phyloP scores from a whole-genome alignment of 2,329 filamentous ascomycete genomes.

The Emericellopsis atlantica region DNA sequence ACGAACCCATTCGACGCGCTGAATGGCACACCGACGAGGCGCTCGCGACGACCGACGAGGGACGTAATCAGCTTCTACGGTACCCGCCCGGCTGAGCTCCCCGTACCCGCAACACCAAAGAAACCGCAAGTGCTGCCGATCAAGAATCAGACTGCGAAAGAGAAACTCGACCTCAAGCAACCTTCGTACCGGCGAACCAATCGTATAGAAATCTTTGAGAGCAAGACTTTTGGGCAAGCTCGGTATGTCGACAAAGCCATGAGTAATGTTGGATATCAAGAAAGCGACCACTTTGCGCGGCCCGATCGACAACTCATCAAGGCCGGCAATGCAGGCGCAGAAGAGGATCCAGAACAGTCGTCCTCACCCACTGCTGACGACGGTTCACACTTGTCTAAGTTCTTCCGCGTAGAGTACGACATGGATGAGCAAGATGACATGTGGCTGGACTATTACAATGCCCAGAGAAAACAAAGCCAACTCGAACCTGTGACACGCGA shows the following conservation, averaged over 20 bases:
- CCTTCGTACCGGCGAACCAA: constrained; percentile 67
- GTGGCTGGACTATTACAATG: constrained; percentile 82
- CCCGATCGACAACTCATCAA: constrained; percentile 62
- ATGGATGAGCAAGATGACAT: constrained; percentile 99
- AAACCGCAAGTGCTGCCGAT: constrained; percentile 58
- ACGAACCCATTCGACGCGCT: constrained; percentile 17
- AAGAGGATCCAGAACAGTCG: constrained; percentile 43
- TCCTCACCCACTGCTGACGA: constrained; percentile 15
- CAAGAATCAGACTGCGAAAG: constrained; percentile 67
- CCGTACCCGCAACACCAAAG: constrained; percentile 28
- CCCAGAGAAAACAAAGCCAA: constrained; percentile 58
- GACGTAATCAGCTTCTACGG: constrained; percentile 42
- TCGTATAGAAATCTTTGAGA: constrained; percentile 69
- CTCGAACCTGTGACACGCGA: constrained; percentile 81
- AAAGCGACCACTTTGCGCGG: constrained; percentile 78
- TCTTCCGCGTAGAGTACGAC: constrained; percentile 91
- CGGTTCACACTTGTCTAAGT: constrained; percentile 19
- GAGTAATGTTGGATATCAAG: constrained; percentile 92
- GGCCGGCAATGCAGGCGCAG: constrained; percentile 43
- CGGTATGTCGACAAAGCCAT: constrained; percentile 94
- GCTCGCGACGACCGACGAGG: constrained; percentile 31
- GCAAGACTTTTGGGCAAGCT: constrained; percentile 71
- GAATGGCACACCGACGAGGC: constrained; percentile 19
- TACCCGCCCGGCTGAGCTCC: constrained; percentile 26
- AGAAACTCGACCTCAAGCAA: constrained; percentile 64